Base-by-base conservation (phyloP, 441 rosid genomes). In the California macrophylla region DNA sequence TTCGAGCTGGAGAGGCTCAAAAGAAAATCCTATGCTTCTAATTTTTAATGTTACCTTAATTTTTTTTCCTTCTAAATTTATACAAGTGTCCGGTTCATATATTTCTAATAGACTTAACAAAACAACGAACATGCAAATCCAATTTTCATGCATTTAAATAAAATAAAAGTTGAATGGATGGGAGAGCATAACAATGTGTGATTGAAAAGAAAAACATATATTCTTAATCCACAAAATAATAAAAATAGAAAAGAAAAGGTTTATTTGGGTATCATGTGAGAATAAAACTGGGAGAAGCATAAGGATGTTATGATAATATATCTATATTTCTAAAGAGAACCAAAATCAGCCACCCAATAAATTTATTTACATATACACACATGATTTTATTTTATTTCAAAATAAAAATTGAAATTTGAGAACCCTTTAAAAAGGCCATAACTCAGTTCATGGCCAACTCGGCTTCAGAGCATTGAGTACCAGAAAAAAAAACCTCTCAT, bases 401-500 rank as follows among this genome's bases (percentile, higher is more conserved):
- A 45, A 18, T 52, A 52, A 52, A 52, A 52, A 6, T n/a, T 18
- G 3, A 18, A 52, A 18, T 52, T 52, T 52, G 60, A 52, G 23
- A 52, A 6, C 60, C 60, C 23, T 52, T 16, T 52, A 52, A n/a
- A 52, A 52, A 52, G 60, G 23, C 23, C 9, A 6, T 52, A 4
- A 10, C 60, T 52, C 5, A 24, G 60, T 52, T 52, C 60, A 18
- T 52, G 60, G 10, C 60, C 64, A 60, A 60, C 64, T 60, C 64
- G 64, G 64, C 16, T 60, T 60, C 64, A 26, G 64, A 60, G 30
- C 32, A 21, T 60, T 24, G 24, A 60, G 64, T 21, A 24, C 28
- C 64, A 23, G 64, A 60, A 58, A 58, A 21, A 9, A 7, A 40
- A 40, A 40, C 58, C 58, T 50, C 58, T 50, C 5, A 18, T 50